Base-by-base conservation (phyloP, 1,139 yeast genomes). In the Debaryomycetaceae sp. region DNA sequence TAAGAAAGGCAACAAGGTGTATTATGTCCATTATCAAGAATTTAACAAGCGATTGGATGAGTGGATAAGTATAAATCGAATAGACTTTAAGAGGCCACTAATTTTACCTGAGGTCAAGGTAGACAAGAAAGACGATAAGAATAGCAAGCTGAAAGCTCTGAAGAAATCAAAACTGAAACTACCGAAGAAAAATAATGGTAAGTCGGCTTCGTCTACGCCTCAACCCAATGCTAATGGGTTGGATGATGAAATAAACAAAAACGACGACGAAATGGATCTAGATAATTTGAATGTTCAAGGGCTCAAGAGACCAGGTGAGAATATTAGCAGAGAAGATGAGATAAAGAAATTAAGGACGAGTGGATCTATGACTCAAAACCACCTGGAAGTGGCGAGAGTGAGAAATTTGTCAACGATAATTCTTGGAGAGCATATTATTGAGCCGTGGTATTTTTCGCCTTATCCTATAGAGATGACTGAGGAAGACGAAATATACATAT, bases 371-470 rank as follows among this genome's bases (percentile, higher is more conserved):
- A 87, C 95, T 6, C 99, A 95, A 63, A 77, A 76, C 52, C 86
- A 87, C 53, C 84, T 83, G 59, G 99, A 93, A 59, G 89, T 93
- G 24, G 90, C 98, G 0, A 76, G 96, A 48, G 97, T 93, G 39
- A 78, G 98, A 55, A 93, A 93, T 60, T 74, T 95, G 52, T 75
- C 80, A 36, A 75, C 80, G 40, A 79, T 93, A 4, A 84, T 89
- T 5, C 81, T 93, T 66, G 99, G 99, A 1, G 87, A 86, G 51
- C 90, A 84, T 63, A 87, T 87, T 51, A 88, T 95, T 41, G 99
- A 93, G 61, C 99, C 99, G 1, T 93, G 99, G 99, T 95, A 93
- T 66, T 93, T 95, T 60, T 87, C 97, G 2, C 98, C 99, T 0
- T 93, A 95, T 62, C 99, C 99, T 0, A 76, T 89, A 13, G 99